phyloP scores from a whole-genome alignment of 352 stramenopile species.

The Phytophthora europaea region DNA sequence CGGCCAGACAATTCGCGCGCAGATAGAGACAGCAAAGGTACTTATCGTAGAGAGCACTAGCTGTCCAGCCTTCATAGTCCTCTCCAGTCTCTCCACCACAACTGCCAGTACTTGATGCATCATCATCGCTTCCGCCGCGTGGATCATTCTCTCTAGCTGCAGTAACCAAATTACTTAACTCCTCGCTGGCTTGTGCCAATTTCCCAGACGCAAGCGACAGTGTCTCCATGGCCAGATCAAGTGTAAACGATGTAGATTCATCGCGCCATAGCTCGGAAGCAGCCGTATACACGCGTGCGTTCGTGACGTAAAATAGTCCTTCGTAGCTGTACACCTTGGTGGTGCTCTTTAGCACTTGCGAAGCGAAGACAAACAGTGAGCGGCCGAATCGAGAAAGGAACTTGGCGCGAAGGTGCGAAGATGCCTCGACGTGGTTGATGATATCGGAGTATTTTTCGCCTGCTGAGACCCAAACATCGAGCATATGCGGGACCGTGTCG shows the following conservation, averaged over 20 bases:
- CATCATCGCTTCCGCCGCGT: constrained; percentile 19
- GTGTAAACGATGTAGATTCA: constrained; percentile 41
- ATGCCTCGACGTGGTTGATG: constrained; percentile 47
- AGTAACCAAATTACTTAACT: constrained; percentile 32
- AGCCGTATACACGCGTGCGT: constrained; percentile 58
- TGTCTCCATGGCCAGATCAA: constrained; percentile 66
- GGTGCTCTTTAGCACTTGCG: constrained; percentile 66
- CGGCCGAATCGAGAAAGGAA: constrained; percentile 63
- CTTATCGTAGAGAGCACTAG: constrained; percentile 39
- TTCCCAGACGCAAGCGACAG: constrained; percentile 73
- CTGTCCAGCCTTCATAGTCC: constrained; percentile 13
- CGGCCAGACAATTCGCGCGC: constrained; percentile 56
- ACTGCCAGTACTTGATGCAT: constrained; percentile 28
- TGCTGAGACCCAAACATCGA: constrained; percentile 74
- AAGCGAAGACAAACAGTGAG: constrained; percentile 70
- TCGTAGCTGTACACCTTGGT: constrained; percentile 76
- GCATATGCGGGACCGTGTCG: constrained; percentile 61
- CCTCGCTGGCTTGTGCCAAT: constrained; percentile 49
- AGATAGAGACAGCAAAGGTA: constrained; percentile 63
- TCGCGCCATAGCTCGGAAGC: constrained; percentile 51
- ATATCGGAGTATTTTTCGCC: constrained; percentile 77
- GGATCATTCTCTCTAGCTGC: constrained; percentile 13
- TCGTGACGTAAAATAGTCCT: constrained; percentile 66
- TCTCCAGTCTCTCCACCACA: constrained; percentile 10
- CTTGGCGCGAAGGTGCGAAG: constrained; percentile 34